Conservation (phyloP, 345 rosid genomes). For the Rhodomyrtus tomentosa region DNA sequence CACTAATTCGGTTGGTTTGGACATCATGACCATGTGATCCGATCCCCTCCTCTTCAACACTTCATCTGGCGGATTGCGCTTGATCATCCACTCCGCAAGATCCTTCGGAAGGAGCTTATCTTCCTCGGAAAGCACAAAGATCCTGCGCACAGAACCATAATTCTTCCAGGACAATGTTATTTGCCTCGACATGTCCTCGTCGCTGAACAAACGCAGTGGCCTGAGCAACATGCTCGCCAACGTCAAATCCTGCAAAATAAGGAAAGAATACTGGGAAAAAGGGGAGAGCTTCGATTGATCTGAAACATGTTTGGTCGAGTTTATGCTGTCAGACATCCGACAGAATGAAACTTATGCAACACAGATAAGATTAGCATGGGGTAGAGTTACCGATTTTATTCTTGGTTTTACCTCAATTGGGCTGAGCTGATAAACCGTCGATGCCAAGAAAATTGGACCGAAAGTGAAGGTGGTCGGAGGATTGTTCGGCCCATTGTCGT, state of each 20-base stretch:
- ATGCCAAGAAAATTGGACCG: conserved; percentile 20
- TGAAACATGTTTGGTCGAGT: not conserved
- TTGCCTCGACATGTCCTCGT: conserved; percentile 20
- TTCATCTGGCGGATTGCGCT: conserved; percentile 33
- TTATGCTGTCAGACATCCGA: not conserved
- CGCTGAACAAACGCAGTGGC: conserved; percentile 20
- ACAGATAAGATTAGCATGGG: not conserved
- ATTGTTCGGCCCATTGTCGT: conserved; percentile 22
- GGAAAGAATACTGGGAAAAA: not conserved
- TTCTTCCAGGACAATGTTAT: conserved; percentile 18
- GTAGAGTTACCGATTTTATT: not conserved
- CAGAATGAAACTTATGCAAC: not conserved
- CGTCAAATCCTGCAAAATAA: conserved; percentile 22
- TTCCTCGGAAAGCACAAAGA: conserved; percentile 21
- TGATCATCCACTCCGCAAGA: conserved; percentile 26
- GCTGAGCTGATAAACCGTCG: conserved; percentile 32
- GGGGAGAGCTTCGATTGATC: not conserved
- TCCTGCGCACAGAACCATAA: conserved; percentile 39
- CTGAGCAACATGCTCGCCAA: conserved; percentile 38
- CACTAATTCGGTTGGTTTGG: conserved; percentile 18
- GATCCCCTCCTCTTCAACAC: conserved; percentile 27
- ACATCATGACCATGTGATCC: conserved; percentile 56
- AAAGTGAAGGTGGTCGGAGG: conserved; percentile 35
- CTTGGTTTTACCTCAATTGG: conserved; percentile 28
- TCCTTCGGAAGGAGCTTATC: conserved; percentile 15